A percentile compares a stretch with the other conserved stretches of the same genome.
Conservation (phyloP, 495 filamentous ascomycete species). For the Acidiella bohemica region DNA sequence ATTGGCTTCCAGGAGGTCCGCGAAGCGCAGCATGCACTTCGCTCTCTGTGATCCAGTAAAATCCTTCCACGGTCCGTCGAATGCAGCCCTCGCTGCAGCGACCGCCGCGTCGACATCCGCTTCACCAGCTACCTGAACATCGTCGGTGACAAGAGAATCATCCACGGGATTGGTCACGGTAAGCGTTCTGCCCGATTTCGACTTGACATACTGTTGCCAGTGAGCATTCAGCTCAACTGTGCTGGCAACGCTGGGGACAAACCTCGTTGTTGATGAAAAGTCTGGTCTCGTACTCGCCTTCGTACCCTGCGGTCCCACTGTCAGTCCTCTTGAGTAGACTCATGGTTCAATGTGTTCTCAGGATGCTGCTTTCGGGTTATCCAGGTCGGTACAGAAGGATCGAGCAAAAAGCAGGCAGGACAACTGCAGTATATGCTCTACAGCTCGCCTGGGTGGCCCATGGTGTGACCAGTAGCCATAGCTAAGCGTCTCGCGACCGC, state of each 20-base stretch:
- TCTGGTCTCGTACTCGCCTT: no score
- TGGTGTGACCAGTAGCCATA: no score
- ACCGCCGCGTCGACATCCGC: conserved; percentile 27
- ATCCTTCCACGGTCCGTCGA: conserved; percentile 18
- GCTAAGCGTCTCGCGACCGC: no score
- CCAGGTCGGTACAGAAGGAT: no score
- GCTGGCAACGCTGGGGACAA: neutral
- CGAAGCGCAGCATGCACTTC: conserved; percentile 27
- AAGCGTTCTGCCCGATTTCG: conserved; percentile 27
- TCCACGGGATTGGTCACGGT: conserved; percentile 28
- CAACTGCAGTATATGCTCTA: no score
- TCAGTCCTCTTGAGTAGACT: no score
- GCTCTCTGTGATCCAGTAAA: conserved; percentile 19
- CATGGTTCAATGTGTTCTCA: no score
- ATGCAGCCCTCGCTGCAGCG: conserved; percentile 22
- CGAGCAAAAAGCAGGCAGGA: no score
- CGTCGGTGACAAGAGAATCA: conserved; percentile 25
- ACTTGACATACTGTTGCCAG: conserved; percentile 27
- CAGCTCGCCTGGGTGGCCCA: no score
- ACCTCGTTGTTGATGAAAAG: conserved; percentile 11
- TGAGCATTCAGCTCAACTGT: neutral
- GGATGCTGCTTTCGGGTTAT: no score
- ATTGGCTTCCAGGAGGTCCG: conserved; percentile 29
- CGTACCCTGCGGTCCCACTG: no score
- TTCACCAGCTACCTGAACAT: conserved; percentile 21